Conservation (phyloP, 129 eudicot genomes). For the Artemisia annua region DNA sequence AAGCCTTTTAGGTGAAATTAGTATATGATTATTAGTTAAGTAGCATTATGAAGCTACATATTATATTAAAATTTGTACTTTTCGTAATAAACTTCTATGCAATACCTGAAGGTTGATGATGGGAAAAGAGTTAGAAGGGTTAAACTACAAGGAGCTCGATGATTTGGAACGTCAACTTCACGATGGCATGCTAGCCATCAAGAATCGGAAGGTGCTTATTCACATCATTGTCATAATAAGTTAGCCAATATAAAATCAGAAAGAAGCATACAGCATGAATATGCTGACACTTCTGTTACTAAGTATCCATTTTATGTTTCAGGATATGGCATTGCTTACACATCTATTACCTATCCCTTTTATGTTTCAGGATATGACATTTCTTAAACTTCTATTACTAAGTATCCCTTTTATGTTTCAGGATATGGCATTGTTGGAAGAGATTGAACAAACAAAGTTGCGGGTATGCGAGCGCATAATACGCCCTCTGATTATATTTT, state of each 20-base stretch:
- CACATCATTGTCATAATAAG: neutral
- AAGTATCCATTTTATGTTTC: conserved; percentile 9
- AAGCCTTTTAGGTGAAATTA: too few species aligned
- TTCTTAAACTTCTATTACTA: neutral
- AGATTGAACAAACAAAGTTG: conserved; percentile 62
- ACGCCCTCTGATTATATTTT: neutral
- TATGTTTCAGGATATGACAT: conserved; percentile 26
- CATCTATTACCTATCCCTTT: neutral
- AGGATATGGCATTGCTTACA: conserved; percentile 19
- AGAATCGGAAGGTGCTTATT: conserved; percentile 58
- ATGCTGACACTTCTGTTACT: neutral
- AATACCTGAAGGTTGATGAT: conserved; percentile 48
- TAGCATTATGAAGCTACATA: too few species aligned
- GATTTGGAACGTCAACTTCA: conserved; percentile 65
- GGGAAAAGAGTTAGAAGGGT: conserved; percentile 74
- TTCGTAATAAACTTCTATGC: too few species aligned
- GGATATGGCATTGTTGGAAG: conserved; percentile 55
- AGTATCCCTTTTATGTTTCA: conserved; percentile 8
- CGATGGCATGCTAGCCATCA: conserved; percentile 68
- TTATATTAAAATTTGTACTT: too few species aligned
- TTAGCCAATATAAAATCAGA: neutral
- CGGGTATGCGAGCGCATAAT: conserved; percentile 41
- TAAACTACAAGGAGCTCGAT: conserved; percentile 66
- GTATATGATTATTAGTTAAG: too few species aligned
- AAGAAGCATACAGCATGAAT: neutral